Evolutionary conservation across 179 eudicot species (phyloP), one percentile per base, ranked within the genome.

Genomic region (Drosera spatulata): DNA sequence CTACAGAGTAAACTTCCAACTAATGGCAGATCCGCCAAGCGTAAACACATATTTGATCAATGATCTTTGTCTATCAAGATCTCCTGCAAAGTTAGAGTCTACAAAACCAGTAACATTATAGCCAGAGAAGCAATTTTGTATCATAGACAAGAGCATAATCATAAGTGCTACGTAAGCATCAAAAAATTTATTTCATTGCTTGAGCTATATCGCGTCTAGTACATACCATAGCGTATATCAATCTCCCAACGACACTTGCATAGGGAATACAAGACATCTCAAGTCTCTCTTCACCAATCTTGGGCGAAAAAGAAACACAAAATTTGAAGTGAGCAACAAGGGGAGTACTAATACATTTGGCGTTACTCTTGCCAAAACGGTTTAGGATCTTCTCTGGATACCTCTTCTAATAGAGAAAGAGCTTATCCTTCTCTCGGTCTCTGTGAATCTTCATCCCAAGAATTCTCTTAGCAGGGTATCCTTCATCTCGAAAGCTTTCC

Each of bases 281-380:
- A 53, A 4, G 68, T 56, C 7, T 56, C n/a, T 14, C 58, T 60
- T 6, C 5, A 58, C 4, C 58, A 33, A 14, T 52, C 65, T 39
- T 62, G 59, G n/a, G 55, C 66, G 62, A 60, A 60, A 3, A 53
- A 6, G 15, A 63, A 58, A 60, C 59, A 53, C 11, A 53, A 13
- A 53, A 39, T 10, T 15, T 53, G 6, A 53, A 53, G 4, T 53
- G 39, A 14, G 9, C 12, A 5, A 10, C 56, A 15, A 7, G 5
- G 37, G 56, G 56, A 13, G 56, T 53, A 11, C 56, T 53, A 15
- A 53, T 5, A 5, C 6, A 10, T 15, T 53, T 53, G 8, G 39
- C 56, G 15, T 14, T 2, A 10, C 37, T 53, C 7, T 4, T 50
- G n/a, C 5, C 33, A 50, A 22, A 22, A 22, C 33, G 33, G 33